A percentile compares a stretch with the other conserved stretches of the same genome.
Conservation (phyloP, 192 early-diverging fungal species). For the Coemansia sp. region DNA sequence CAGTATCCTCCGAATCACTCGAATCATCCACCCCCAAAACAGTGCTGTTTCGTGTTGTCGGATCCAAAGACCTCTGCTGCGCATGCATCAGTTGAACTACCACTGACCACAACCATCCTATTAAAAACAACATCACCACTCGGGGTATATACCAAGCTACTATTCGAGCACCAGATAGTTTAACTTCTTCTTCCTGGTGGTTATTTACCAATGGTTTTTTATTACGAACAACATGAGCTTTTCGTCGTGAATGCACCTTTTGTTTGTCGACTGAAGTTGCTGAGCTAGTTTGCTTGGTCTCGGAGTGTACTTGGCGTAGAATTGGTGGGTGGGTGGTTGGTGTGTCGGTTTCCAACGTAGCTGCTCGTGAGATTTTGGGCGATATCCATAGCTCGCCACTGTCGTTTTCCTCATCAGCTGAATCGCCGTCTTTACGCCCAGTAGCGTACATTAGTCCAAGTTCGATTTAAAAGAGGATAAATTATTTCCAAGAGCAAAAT, state of each 20-base stretch:
- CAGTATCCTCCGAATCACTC: conserved; percentile 23
- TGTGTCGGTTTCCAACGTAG: conserved; percentile 7
- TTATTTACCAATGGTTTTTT: background rate
- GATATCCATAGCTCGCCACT: conserved; percentile 51
- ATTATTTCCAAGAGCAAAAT: background rate
- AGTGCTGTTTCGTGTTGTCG: background rate
- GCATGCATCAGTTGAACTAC: conserved; percentile 52
- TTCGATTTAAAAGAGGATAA: background rate
- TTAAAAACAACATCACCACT: conserved; percentile 35
- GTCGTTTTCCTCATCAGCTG: conserved; percentile 16
- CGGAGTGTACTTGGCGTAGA: conserved; percentile 4
- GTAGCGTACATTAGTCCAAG: no score
- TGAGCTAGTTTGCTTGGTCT: background rate
- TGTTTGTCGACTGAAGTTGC: background rate
- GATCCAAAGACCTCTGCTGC: conserved; percentile 17
- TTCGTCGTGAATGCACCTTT: conserved; percentile 17
- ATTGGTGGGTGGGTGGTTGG: conserved; percentile 1
- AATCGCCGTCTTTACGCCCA: background rate
- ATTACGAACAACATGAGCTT: conserved; percentile 9
- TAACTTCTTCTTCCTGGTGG: background rate
- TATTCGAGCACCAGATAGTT: conserved; percentile 22
- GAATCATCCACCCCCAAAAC: background rate
- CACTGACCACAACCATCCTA: conserved; percentile 48
- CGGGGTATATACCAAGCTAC: conserved; percentile 46
- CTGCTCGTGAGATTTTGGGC: conserved; percentile 32